Conservation (phyloP, 2,329 filamentous ascomycete species). For the Neonectria neomacrospora region DNA sequence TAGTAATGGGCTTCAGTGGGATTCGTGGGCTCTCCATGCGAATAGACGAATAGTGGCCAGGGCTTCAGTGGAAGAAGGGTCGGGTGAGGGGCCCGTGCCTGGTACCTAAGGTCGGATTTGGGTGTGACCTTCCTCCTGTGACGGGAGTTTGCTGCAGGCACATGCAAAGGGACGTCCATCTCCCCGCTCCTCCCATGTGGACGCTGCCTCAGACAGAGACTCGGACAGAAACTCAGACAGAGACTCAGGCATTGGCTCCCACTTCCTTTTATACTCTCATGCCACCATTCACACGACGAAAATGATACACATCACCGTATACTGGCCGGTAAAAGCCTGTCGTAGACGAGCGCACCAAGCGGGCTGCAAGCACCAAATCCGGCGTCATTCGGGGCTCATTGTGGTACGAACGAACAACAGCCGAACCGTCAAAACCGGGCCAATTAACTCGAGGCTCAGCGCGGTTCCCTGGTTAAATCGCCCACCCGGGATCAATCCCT, state of each 20-base stretch:
- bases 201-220: constrained; percentile 1
- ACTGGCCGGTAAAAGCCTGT: not conserved
- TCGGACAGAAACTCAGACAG: too few relatives aligned
- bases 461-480: constrained; percentile 7
- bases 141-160: constrained; percentile 23
- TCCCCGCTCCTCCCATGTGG: constrained; percentile 1
- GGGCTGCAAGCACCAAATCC: constrained; percentile 2
- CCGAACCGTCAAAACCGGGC: constrained; percentile 1
- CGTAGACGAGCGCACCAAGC: not conserved
- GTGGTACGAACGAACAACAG: constrained; percentile 6
- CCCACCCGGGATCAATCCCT: constrained; percentile 15
- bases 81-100: constrained; percentile 17
- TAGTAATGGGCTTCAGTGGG: constrained; percentile 16
- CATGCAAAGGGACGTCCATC: constrained; percentile 18
- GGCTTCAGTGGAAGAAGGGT: constrained; percentile 5
- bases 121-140: constrained; percentile 12
- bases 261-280: not conserved
- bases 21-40: not conserved
- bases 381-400: constrained; percentile 31
- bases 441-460: constrained; percentile 17
- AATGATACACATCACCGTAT: not conserved
- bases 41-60: not conserved
- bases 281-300: not conserved
- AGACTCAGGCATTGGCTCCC: not conserved
- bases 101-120: constrained; percentile 7